A percentile compares a stretch with the other conserved stretches of the same genome.
These are phyloP conservation scores for Lasiosphaeriaceae sp. DNA, from an alignment of 495 filamentous ascomycete species.

Conservation along the genomic window DNA sequence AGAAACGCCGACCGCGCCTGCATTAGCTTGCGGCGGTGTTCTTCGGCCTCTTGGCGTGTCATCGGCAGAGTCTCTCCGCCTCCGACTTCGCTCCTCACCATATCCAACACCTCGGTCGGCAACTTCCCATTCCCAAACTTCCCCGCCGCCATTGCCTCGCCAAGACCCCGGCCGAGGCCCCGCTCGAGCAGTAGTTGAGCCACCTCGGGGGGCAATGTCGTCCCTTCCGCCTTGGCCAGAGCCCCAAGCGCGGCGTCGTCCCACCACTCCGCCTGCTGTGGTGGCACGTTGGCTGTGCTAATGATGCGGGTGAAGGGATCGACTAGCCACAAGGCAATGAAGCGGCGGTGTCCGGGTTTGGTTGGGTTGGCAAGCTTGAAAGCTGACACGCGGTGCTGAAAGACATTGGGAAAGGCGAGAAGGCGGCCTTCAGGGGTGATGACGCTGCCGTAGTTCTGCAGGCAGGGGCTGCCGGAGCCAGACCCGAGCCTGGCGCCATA, in stretches of 20 bases:
- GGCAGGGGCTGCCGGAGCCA: background rate
- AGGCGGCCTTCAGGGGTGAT: conserved; percentile 32
- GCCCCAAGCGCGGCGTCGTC: conserved; percentile 23
- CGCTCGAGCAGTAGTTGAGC: conserved; percentile 35
- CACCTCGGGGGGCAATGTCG: conserved; percentile 19
- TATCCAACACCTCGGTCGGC: conserved; percentile 38
- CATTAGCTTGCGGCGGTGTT: conserved; percentile 47
- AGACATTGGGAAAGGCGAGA: conserved; percentile 39
- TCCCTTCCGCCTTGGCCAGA: background rate
- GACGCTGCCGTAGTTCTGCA: conserved; percentile 34
- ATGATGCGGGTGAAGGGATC: conserved; percentile 49
- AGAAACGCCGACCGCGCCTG: conserved; percentile 30
- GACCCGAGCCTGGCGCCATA: conserved; percentile 21
- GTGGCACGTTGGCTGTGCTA: conserved; percentile 55
- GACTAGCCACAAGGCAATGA: conserved; percentile 56
- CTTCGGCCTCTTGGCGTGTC: conserved; percentile 40
- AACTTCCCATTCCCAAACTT: conserved; percentile 17
- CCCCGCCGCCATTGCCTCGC: conserved; percentile 8
- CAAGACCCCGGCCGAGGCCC: conserved; percentile 4
- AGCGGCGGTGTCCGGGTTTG: conserved; percentile 51
- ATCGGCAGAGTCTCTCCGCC: conserved; percentile 26
- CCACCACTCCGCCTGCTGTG: conserved; percentile 45
- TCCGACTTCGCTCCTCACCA: conserved; percentile 27
- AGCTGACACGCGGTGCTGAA: conserved; percentile 50
- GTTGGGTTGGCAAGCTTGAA: conserved; percentile 47